phyloP scores from a whole-genome alignment of 164 flowering plant species.

The Kingdonia uniflora region DNA sequence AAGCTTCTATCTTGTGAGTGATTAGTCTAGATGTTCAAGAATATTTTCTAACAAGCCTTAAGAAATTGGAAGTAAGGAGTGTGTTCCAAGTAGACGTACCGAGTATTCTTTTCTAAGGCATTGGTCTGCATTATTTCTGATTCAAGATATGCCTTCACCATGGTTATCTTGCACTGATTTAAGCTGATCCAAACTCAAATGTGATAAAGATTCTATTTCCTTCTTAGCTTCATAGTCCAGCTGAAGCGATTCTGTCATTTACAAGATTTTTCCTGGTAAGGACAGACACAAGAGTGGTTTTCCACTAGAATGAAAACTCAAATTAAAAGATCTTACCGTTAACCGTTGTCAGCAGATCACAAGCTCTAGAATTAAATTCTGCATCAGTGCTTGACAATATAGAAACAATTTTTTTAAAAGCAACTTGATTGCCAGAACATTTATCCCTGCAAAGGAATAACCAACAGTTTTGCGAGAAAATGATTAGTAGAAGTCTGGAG shows the following conservation, averaged over 20 bases:
- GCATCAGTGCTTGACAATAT: constrained; percentile 21
- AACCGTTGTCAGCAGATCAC: constrained; percentile 24
- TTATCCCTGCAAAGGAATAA: constrained; percentile 26
- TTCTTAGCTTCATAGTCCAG: constrained; percentile 41
- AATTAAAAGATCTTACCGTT: constrained; percentile 28
- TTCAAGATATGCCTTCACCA: constrained; percentile 21
- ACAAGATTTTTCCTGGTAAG: neutral
- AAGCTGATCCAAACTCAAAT: constrained; percentile 39
- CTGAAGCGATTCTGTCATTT: constrained; percentile 41
- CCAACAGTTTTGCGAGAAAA: neutral
- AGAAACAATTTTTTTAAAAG: constrained; percentile 28
- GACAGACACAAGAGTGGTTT: neutral
- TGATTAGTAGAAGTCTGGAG: neutral
- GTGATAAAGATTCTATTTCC: constrained; percentile 29
- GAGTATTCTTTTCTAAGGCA: constrained; percentile 47
- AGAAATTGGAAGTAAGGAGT: too few species aligned
- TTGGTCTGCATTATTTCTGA: constrained; percentile 40
- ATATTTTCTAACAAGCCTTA: too few species aligned
- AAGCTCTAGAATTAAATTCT: constrained; percentile 23
- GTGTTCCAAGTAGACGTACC: constrained; percentile 25
- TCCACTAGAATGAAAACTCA: neutral
- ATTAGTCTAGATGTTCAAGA: too few species aligned
- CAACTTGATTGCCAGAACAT: constrained; percentile 18
- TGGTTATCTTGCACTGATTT: constrained; percentile 31
- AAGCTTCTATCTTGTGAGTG: too few species aligned